Base-by-base conservation (phyloP, 2,329 filamentous ascomycete species). In the Endothia cerciana region DNA sequence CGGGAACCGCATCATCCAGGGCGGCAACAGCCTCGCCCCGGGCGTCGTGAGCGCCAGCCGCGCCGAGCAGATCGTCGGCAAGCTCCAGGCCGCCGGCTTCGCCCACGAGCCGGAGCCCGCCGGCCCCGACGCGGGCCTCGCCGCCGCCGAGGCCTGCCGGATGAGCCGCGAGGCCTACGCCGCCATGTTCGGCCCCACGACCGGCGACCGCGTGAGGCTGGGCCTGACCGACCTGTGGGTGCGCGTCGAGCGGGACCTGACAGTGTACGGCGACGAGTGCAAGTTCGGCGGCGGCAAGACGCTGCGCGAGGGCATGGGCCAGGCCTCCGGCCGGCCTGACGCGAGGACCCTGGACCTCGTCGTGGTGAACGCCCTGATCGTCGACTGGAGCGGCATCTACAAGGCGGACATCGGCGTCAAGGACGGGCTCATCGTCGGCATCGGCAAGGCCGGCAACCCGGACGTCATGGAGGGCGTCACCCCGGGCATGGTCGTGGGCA, bases 361-460 rank as follows among this genome's bases (percentile, higher is more conserved):
- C 30, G 87, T 98, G 67, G 92, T 89, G 1, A 98, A 97, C 73
- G 94, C 94, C 5, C 80, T 98, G 69, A 90, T 98, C 45, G 85
- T 98, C 25, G 94, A 98, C 79, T 96, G 91, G 86, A 90, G 86
- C 1, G 94, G 94, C 58, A 97, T 98, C 74, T 96, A 92, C 83
- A 98, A 98, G 80, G 94, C 94, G 6, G 94, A 98, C 76, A 97
- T 98, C 74, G 94, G 94, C 36, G 89, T 98, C 76, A 97, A 96
- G 77, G 79, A 93, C 71, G 94, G 94, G 2, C 76, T 91, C 47
- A 97, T 98, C 73, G 89, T 90, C 36, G 94, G 88, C 0, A 94
- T 98, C 71, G 94, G 94, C 67, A 97, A 98, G 79, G 93, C 94
- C 19, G 94, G 94, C 25, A 98, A 97, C 73, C 94, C 94, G n/a